Conservation (phyloP, 208 protist species). For the Porcisia deanei region DNA sequence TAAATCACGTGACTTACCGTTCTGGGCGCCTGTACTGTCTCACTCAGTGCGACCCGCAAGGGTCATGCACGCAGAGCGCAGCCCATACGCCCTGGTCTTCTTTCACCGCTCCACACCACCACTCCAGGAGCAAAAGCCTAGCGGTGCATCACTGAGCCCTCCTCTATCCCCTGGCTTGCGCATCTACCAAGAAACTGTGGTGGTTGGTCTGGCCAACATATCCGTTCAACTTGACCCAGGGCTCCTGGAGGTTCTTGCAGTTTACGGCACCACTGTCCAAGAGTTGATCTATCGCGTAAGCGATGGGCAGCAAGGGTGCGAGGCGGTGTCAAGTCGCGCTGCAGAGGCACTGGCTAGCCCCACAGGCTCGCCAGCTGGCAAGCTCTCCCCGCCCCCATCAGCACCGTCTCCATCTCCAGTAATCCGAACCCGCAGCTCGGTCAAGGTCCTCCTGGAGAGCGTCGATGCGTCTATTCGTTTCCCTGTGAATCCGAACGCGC, state of each 20-base stretch:
- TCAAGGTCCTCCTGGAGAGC: slow-evolving; percentile 35
- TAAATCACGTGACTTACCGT: neutral
- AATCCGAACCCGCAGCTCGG: slow-evolving; percentile 6
- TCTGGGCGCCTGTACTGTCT: neutral
- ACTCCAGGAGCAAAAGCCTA: slow-evolving; percentile 3
- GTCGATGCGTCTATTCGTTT: slow-evolving; percentile 33
- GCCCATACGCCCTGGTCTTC: slow-evolving; percentile 34
- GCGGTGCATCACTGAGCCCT: neutral
- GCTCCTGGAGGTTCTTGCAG: slow-evolving; percentile 22
- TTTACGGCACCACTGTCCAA: slow-evolving; percentile 20
- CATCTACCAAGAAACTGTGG: slow-evolving; percentile 28
- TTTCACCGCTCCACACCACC: slow-evolving; percentile 25
- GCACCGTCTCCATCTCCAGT: neutral
- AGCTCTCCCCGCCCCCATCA: neutral
- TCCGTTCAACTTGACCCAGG: slow-evolving; percentile 24
- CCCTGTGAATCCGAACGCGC: slow-evolving; percentile 4
- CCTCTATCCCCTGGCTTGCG: neutral
- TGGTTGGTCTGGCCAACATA: slow-evolving; percentile 32
- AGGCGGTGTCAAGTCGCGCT: neutral
- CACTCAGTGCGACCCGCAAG: slow-evolving; percentile 16
- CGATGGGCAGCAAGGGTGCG: neutral
- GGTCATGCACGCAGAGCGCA: slow-evolving; percentile 31
- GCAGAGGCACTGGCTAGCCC: neutral
- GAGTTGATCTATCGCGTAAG: slow-evolving; percentile 1
- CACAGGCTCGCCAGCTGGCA: neutral